Conservation (phyloP, 441 rosid genomes). For the Populus trichocarpa region DNA sequence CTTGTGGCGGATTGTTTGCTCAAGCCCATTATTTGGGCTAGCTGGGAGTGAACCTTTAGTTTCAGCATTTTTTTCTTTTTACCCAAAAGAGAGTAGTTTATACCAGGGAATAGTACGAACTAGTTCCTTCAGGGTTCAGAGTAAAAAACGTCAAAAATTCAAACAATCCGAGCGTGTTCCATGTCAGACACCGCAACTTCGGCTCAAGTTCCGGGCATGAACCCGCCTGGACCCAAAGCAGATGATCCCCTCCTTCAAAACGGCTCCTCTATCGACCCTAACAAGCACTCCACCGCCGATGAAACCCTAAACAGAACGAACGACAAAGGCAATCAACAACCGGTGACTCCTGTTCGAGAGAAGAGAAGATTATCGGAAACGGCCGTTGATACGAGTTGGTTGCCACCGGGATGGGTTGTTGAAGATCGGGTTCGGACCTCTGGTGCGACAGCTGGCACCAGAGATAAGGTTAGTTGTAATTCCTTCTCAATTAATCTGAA, state of each 20-base stretch:
- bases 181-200: constrained; percentile 13
- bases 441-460: constrained; percentile 63
- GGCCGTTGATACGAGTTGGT: constrained; percentile 43
- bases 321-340: not conserved
- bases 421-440: constrained; percentile 57
- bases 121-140: too few relatives aligned
- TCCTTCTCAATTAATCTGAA: not conserved
- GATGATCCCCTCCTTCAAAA: constrained; percentile 35
- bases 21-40: too few relatives aligned
- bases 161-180: too few relatives aligned
- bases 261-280: constrained; percentile 32
- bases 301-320: constrained; percentile 9
- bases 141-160: not conserved
- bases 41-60: too few relatives aligned
- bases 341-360: constrained; percentile 15
- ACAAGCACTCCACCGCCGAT: constrained; percentile 6
- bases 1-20: too few relatives aligned
- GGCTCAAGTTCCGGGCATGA: constrained; percentile 3
- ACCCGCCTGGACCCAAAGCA: constrained; percentile 1
- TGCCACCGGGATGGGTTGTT: constrained; percentile 70
- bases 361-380: constrained; percentile 1
- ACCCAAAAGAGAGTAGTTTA: too few relatives aligned
- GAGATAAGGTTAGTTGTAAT: constrained; percentile 54
- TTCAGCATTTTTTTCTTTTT: too few relatives aligned
- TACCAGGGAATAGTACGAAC: not conserved